Evolutionary conservation across 179 eudicot species (phyloP).

Genomic region (Vitellaria paradoxa): DNA sequence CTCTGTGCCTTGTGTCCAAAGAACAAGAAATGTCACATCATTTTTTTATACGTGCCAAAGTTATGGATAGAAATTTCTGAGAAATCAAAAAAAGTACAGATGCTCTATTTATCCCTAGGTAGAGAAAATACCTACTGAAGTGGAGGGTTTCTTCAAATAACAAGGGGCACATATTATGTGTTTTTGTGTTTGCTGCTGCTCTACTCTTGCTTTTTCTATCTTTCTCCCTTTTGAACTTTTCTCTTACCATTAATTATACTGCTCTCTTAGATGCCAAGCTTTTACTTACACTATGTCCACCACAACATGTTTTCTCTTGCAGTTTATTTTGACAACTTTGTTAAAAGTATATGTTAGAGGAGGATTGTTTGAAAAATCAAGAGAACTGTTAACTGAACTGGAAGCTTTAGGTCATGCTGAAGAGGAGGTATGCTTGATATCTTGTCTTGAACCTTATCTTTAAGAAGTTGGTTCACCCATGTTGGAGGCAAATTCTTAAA

Average conservation of each 20-base stretch:
- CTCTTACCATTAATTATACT: neutral
- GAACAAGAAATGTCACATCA: too few relatives aligned
- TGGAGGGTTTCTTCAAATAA: too few relatives aligned
- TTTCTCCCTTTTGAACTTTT: neutral
- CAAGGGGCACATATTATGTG: too few relatives aligned
- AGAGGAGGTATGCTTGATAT: conserved; percentile 91
- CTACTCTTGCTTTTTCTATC: neutral
- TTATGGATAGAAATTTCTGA: too few relatives aligned
- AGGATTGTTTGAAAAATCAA: conserved; percentile 74
- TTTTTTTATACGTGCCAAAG: too few relatives aligned
- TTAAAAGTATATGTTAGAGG: conserved; percentile 83
- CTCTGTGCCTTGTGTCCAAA: too few relatives aligned
- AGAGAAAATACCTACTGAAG: too few relatives aligned
- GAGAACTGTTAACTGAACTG: conserved; percentile 56
- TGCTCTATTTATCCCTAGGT: too few relatives aligned
- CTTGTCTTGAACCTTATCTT: too few relatives aligned
- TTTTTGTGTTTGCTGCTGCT: neutral
- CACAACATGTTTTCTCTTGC: conserved; percentile 30
- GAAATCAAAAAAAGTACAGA: too few relatives aligned
- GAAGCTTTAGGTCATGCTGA: conserved; percentile 76
- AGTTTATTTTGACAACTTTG: conserved; percentile 84
- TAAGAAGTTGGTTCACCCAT: too few relatives aligned
- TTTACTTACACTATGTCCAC: neutral
- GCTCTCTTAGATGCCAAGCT: neutral
- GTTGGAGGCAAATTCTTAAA: neutral